These are phyloP conservation scores for Plantago lanceolata DNA, from an alignment of 305 asterid species.

Conservation along the genomic window DNA sequence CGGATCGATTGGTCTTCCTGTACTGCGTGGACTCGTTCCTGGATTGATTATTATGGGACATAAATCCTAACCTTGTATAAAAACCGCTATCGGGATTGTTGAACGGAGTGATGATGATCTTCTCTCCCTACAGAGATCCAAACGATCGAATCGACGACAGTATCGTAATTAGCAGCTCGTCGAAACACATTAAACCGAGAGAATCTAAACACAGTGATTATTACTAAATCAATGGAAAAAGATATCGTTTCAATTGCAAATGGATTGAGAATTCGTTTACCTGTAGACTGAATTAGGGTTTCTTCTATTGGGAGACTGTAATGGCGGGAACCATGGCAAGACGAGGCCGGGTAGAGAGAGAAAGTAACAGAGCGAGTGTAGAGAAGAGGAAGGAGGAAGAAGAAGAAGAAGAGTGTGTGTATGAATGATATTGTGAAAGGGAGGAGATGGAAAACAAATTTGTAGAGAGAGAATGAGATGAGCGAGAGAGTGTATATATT, in stretches of 20 bases:
- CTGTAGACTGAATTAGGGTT: conserved; percentile 50
- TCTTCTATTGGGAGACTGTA: conserved; percentile 30
- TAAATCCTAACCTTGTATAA: conserved; percentile 41
- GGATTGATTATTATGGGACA: conserved; percentile 60
- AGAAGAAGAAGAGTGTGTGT: background rate
- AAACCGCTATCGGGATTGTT: conserved; percentile 28
- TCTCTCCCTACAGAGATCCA: conserved; percentile 42
- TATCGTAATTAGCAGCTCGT: conserved; percentile 18
- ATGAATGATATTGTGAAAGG: background rate
- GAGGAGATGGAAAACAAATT: background rate
- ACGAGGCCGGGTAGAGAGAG: conserved; percentile 23
- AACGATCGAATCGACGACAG: conserved; percentile 28
- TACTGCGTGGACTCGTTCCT: conserved; percentile 57
- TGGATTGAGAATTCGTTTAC: conserved; percentile 23
- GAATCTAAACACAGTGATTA: conserved; percentile 8
- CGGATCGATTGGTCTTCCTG: conserved; percentile 59
- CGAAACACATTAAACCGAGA: conserved; percentile 15
- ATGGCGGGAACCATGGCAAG: conserved; percentile 54
- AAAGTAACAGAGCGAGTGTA: conserved; percentile 14
- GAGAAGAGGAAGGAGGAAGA: conserved; percentile 2
- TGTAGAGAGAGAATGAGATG: background rate
- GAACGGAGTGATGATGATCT: conserved; percentile 18
- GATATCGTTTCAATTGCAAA: background rate
- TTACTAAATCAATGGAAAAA: conserved; percentile 19
- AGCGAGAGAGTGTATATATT: conserved; percentile 2